Percentiles rank a stretch among this genome's conserved stretches.
Evolutionary conservation across 768 basidiomycete species (phyloP).

Genomic region (Tulasnella sp.): DNA sequence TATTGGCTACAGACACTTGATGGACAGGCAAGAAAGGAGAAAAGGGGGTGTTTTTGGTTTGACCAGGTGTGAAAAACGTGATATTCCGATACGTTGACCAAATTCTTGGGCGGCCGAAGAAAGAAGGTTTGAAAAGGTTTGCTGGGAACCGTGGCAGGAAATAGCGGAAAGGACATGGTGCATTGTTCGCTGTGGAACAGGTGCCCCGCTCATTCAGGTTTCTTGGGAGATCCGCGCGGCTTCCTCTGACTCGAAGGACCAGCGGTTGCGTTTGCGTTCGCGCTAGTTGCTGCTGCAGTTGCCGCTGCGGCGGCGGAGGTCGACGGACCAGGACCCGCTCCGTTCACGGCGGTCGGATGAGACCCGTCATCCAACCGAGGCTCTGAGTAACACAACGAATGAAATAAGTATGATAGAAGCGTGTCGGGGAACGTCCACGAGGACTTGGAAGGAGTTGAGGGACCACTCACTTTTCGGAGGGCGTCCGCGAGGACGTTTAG

Average conservation of each 20-base stretch:
- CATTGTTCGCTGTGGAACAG: not conserved
- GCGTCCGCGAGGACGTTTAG: conserved; percentile 11
- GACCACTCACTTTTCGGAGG: conserved; percentile 9
- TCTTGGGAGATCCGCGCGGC: not conserved
- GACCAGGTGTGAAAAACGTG: not conserved
- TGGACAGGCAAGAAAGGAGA: conserved; percentile 1
- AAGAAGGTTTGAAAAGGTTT: not conserved
- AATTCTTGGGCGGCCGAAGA: not conserved
- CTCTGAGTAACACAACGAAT: not conserved
- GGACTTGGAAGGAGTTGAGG: not conserved
- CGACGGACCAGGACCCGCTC: not conserved
- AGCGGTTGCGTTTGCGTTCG: not conserved
- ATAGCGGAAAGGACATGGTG: not conserved
- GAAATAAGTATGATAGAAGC: not conserved
- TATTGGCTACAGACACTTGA: conserved; percentile 2
- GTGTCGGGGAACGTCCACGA: not conserved
- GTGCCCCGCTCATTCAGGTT: not conserved
- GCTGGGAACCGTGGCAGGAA: not conserved
- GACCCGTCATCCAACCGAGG: not conserved
- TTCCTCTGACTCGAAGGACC: not conserved
- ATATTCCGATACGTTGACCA: not conserved
- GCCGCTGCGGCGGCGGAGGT: not conserved
- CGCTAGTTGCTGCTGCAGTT: not conserved
- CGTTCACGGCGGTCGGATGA: not conserved
- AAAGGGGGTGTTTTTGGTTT: conserved; percentile 1